Evolutionary conservation across 306 rosid genomes (phyloP), one percentile per base, ranked within the genome.

Genomic region (Cucumis hystrix): DNA sequence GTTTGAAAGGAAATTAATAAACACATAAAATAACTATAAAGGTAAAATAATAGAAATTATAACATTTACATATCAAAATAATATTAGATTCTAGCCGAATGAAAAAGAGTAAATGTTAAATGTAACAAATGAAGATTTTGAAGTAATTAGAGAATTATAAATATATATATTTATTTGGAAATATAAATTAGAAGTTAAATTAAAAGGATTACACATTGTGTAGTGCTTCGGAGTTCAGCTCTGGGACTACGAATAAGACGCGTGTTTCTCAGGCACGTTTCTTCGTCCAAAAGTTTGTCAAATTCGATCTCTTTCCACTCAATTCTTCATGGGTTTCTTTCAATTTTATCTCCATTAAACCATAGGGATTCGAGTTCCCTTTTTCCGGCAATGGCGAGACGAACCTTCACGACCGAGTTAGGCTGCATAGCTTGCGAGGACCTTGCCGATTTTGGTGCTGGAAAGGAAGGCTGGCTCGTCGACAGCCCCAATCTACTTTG

Each of bases 391-490:
- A 89, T 91, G 98, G 72, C 88, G 80, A 83, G 74, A 84, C 92
- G 96, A 81, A 77, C 79, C 77, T 77, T 83, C 80, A 92, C 92
- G 84, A 90, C 83, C 39, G 93, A 83, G 41, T 84, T 95, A 68
- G 99, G 99, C 41, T 88, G 91, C 87, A 86, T 92, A 56, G 97
- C 99, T 7, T 91, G 97, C 83, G 87, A 88, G 40, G 96, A 95
- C 57, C 91, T 95, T 40, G 80, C 83, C 13, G 89, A 88, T 41
- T 80, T 95, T 39, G 99, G 99, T 17, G 93, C 99, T 18, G 99
- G 99, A 0, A 92, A 89, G 63, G 92, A 87, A 13, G 88, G 91
- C 33, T 95, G 99, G 99, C 91, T 92, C 6, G 89, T 90, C 10
- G 87, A 90, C 79, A 89, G 83, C 72, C 93, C 96, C 39, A 83